phyloP scores from a whole-genome alignment of 805 yeast species.

The Saccharomycopsis amapae region DNA sequence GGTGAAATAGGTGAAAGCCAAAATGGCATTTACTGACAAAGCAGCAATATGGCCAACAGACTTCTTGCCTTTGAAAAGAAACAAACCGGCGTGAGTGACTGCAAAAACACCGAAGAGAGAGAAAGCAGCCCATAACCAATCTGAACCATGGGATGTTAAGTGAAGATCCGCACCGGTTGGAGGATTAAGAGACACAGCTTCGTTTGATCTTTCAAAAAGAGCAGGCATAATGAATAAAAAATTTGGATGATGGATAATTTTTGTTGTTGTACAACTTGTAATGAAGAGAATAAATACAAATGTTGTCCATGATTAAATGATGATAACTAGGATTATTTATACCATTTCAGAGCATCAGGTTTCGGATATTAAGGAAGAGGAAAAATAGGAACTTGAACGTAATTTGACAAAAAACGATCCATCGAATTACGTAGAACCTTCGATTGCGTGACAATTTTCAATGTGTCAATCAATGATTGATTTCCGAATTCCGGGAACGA shows the following conservation, averaged over 20 bases:
- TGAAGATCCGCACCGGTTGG: constrained; percentile 41
- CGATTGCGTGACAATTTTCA: too few species aligned
- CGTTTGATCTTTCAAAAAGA: constrained; percentile 8
- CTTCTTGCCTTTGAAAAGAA: constrained; percentile 31
- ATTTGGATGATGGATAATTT: neutral
- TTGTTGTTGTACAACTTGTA: too few species aligned
- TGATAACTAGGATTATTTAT: too few species aligned
- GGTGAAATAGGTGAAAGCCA: constrained; percentile 46
- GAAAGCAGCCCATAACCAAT: constrained; percentile 63
- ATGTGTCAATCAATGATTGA: too few species aligned
- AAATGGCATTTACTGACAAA: constrained; percentile 33
- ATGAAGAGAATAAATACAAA: too few species aligned
- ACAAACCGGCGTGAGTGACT: constrained; percentile 24
- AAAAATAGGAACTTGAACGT: too few species aligned
- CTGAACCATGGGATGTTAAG: constrained; percentile 52
- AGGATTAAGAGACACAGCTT: constrained; percentile 39
- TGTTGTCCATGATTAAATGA: too few species aligned
- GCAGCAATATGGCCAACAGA: constrained; percentile 35
- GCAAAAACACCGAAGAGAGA: constrained; percentile 38
- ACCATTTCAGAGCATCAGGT: too few species aligned
- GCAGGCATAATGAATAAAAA: neutral
- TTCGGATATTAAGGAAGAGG: too few species aligned
- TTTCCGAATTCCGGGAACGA: too few species aligned
- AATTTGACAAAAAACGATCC: too few species aligned
- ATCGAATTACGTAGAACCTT: too few species aligned